Evolutionary conservation across 1,284 basidiomycete species (phyloP).

Genomic region (Laetiporus sulphureus): DNA sequence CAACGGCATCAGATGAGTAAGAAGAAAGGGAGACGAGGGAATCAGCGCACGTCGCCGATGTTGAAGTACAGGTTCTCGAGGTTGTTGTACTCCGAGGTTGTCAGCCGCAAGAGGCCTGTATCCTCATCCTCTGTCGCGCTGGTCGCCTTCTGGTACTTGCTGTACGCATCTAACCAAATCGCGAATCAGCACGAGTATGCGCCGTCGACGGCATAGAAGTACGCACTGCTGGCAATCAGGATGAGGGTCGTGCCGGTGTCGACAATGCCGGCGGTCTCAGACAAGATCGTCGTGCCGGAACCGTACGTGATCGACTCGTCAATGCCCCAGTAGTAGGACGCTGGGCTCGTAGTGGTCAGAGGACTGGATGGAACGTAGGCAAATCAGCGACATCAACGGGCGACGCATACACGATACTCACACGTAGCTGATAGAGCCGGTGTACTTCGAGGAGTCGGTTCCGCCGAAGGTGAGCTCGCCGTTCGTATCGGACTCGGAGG

Average conservation of each 20-base stretch:
- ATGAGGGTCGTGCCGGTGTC: conserved; percentile 46
- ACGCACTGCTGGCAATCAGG: conserved; percentile 30
- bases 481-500: conserved; percentile 18
- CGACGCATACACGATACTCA: neutral
- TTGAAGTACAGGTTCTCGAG: conserved; percentile 38
- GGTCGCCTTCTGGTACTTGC: conserved; percentile 28
- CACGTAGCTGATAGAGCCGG: conserved; percentile 35
- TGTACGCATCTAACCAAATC: conserved; percentile 23
- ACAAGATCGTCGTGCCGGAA: conserved; percentile 34
- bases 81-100: conserved; percentile 27
- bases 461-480: conserved; percentile 49
- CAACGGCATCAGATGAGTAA: neutral
- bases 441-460: conserved; percentile 37
- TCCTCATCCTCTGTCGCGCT: conserved; percentile 29
- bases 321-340: conserved; percentile 55
- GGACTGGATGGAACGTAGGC: conserved; percentile 28
- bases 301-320: conserved; percentile 53
- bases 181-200: neutral
- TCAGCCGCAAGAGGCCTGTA: conserved; percentile 36
- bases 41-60: conserved; percentile 28
- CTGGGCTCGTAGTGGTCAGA: conserved; percentile 40
- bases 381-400: neutral
- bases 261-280: conserved; percentile 50
- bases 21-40: neutral
- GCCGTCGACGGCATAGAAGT: neutral